Evolutionary conservation across 1,284 basidiomycete species (phyloP).

Genomic region (Cystobasidiaceae sp.): DNA sequence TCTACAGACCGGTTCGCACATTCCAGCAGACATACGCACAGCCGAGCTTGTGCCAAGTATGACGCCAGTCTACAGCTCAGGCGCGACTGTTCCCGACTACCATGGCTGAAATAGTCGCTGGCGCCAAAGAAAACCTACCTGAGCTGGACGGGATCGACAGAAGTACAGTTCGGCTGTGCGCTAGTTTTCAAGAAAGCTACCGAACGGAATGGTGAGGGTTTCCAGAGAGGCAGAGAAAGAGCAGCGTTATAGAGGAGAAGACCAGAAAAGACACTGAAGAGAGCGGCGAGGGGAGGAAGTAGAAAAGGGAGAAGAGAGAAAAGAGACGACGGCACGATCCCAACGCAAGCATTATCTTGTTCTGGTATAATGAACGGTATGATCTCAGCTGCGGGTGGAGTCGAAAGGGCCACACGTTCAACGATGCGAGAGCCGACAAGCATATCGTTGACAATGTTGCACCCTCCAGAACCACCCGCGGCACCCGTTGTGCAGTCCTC

Average conservation of each 20-base stretch:
- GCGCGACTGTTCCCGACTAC: no score
- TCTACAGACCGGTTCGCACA: background rate
- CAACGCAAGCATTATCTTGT: slow-evolving; percentile 84
- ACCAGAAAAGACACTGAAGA: slow-evolving; percentile 22
- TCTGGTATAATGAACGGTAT: slow-evolving; percentile 93
- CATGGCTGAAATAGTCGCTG: no score
- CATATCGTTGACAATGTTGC: background rate
- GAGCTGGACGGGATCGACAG: no score
- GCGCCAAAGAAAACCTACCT: no score
- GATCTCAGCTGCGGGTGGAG: slow-evolving; percentile 62
- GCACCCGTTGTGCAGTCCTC: slow-evolving; percentile 33
- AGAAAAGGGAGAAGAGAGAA: slow-evolving; percentile 47
- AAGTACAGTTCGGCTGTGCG: no score
- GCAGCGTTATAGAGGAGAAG: background rate
- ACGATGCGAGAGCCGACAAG: background rate
- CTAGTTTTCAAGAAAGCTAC: no score
- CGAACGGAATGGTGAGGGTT: no score
- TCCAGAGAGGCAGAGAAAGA: background rate
- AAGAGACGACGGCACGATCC: slow-evolving; percentile 68
- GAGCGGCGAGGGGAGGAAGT: background rate
- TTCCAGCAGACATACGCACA: no score
- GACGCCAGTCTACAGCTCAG: no score
- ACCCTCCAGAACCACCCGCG: background rate
- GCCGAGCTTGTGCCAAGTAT: no score
- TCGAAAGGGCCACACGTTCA: background rate